Percentiles rank a stretch among this genome's conserved stretches.
These are phyloP conservation scores for Podospora fimiseda DNA, from an alignment of 495 filamentous ascomycete genomes.

Conservation along the genomic window DNA sequence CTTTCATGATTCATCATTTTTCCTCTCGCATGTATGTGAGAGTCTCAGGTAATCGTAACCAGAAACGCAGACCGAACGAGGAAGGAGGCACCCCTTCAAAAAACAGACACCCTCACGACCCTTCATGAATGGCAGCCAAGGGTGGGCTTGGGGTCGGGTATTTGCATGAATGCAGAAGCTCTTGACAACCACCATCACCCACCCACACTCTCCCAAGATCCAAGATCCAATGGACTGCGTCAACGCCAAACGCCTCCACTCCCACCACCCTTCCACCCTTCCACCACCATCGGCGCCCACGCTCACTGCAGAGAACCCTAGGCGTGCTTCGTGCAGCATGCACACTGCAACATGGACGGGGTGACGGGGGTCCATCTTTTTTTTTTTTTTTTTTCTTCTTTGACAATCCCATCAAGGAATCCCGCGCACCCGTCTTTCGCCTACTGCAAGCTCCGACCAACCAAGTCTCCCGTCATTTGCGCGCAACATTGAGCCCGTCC, in stretches of 20 bases:
- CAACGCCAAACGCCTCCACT: background rate
- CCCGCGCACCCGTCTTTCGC: constrained; percentile 17
- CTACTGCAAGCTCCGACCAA: constrained; percentile 8
- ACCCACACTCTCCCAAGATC: background rate
- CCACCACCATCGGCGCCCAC: background rate
- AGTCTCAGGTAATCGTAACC: background rate
- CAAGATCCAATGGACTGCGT: background rate
- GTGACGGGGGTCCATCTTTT: constrained; percentile 9
- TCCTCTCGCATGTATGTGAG: no score
- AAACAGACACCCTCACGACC: no score
- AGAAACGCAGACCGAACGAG: constrained; percentile 9
- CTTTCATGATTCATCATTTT: background rate
- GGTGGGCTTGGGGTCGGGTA: background rate
- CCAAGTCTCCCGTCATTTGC: constrained; percentile 10
- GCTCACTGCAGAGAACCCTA: background rate
- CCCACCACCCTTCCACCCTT: background rate
- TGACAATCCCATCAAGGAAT: constrained; percentile 13
- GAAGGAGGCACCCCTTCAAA: constrained; percentile 1
- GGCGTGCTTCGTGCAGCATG: no score
- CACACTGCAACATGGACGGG: constrained; percentile 1
- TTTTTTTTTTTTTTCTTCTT: background rate
- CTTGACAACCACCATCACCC: background rate
- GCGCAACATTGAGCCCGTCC: background rate
- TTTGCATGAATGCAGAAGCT: background rate
- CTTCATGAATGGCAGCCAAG: background rate